phyloP scores from a whole-genome alignment of 2,329 filamentous ascomycete genomes.

The Pleoardoris graminearum region DNA sequence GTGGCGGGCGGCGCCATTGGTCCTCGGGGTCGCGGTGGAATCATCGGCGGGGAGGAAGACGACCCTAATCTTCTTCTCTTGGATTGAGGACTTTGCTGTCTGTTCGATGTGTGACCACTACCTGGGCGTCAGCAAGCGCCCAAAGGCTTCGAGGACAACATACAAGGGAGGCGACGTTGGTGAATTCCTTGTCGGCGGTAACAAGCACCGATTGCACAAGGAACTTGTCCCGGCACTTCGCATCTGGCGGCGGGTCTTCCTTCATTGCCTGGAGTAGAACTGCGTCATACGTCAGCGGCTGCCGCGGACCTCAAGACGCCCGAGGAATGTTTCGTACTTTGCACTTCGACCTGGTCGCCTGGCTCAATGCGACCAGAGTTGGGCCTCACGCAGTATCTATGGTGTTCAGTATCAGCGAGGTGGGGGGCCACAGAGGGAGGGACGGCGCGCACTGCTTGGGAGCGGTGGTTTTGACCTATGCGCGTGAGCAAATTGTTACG shows the following conservation, averaged over 20 bases:
- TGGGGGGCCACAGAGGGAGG: constrained; percentile 21
- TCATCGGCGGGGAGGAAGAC: constrained; percentile 73
- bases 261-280: constrained; percentile 98
- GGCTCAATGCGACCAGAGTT: constrained; percentile 96
- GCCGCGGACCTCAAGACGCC: constrained; percentile 14
- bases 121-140: constrained; percentile 16
- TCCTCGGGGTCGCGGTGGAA: constrained; percentile 34
- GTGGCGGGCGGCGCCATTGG: constrained; percentile 41
- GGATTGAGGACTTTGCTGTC: constrained; percentile 73
- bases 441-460: constrained; percentile 83
- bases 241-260: constrained; percentile 81
- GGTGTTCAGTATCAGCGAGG: constrained; percentile 25
- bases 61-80: constrained; percentile 96
- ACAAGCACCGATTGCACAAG: constrained; percentile 90
- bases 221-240: constrained; percentile 96
- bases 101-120: constrained; percentile 78
- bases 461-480: constrained; percentile 95
- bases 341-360: constrained; percentile 86
- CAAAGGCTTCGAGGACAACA: constrained; percentile 2
- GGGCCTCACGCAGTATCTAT: constrained; percentile 93
- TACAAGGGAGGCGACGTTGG: constrained; percentile 80
- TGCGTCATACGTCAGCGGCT: constrained; percentile 48
- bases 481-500: constrained; percentile 17
- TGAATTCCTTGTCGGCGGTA: constrained; percentile 79
- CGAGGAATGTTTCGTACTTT: constrained; percentile 62